Base-by-base conservation (phyloP, 176 grass and related monocot genomes). In the Cenchrus fungigraminus region DNA sequence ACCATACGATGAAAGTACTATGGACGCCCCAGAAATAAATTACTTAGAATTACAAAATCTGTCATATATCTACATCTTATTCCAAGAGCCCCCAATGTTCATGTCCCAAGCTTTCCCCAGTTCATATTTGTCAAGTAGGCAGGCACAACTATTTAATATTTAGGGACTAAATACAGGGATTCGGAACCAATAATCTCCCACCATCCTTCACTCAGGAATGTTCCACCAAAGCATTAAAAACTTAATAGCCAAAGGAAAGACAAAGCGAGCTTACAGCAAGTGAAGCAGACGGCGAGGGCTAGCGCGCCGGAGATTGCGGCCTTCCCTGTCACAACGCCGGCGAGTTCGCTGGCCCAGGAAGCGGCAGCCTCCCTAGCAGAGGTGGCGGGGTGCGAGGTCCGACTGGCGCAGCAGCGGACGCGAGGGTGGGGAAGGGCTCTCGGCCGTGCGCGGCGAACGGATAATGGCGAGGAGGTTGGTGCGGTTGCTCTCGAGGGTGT, bases 261-360 rank as follows among this genome's bases (percentile, higher is more conserved):
- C 0, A 9, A 6, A 25, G 46, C 55, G 15, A 54, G 57, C 77
- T 84, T 85, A 91, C 92, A 86, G 51, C 69, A 90, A 44, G 84
- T 81, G 43, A 96, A 88, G 77, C 84, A 96, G 3, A 91, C 45
- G 65, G 84, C 79, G 80, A 96, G 32, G 29, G 91, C 91, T 4
- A 96, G 40, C 43, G 84, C 68, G 42, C 77, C 73, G 54, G 84
- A 87, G 80, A 90, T 34, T 9, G 78, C 32, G 22, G 86, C 56
- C 55, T 89, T 90, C 91, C 92, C 82, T 25, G 91, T 78, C 49
- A 78, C 86, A 13, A 76, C 42, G 22, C 20, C 60, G 5, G 12
- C 9, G 46, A 59, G 13, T 43, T 82, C 34, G 4, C 10, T 63
- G 1, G 37, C 61, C 85, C 79, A 86, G 5, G 29, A 78, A 81